Percentiles rank a stretch among this genome's conserved stretches.
These are phyloP conservation scores for Termitomyces bulborhizus DNA, from an alignment of 768 basidiomycete species.

Conservation along the genomic window DNA sequence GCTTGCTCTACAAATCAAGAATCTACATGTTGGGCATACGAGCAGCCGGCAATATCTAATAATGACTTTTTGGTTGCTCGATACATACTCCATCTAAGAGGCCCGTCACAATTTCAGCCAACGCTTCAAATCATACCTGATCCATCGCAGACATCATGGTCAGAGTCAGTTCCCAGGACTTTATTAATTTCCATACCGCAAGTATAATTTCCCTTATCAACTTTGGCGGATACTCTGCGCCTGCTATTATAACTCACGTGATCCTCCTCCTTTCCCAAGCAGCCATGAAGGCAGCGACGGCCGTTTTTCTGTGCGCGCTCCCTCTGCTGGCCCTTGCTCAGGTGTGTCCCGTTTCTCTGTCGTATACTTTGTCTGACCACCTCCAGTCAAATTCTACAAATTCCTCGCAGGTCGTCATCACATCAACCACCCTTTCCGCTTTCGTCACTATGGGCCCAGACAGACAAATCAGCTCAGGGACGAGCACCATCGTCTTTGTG, in stretches of 20 bases:
- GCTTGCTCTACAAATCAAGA: no score
- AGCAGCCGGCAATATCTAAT: no score
- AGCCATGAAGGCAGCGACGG: slow-evolving; percentile 15
- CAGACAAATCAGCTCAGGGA: slow-evolving; percentile 33
- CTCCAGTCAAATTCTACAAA: slow-evolving; percentile 4
- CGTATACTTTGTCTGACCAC: background rate
- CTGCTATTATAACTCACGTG: slow-evolving; percentile 4
- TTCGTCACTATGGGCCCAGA: slow-evolving; percentile 31
- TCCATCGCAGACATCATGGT: no score
- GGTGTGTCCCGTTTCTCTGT: slow-evolving; percentile 17
- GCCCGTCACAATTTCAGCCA: no score
- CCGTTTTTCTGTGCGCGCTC: slow-evolving; percentile 30
- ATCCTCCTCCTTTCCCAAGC: slow-evolving; percentile 6
- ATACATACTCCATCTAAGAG: no score
- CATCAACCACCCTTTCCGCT: slow-evolving; percentile 34
- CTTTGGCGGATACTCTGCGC: no score
- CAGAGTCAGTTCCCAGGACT: no score
- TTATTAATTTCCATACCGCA: no score
- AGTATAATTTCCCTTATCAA: no score
- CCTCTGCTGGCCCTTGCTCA: slow-evolving; percentile 39
- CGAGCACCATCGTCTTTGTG: slow-evolving; percentile 38
- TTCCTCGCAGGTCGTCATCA: slow-evolving; percentile 27
- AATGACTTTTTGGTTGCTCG: no score
- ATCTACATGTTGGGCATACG: no score
- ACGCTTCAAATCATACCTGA: no score